phyloP scores from a whole-genome alignment of 73 alveolate genomes.

The Blepharisma japonicum region DNA sequence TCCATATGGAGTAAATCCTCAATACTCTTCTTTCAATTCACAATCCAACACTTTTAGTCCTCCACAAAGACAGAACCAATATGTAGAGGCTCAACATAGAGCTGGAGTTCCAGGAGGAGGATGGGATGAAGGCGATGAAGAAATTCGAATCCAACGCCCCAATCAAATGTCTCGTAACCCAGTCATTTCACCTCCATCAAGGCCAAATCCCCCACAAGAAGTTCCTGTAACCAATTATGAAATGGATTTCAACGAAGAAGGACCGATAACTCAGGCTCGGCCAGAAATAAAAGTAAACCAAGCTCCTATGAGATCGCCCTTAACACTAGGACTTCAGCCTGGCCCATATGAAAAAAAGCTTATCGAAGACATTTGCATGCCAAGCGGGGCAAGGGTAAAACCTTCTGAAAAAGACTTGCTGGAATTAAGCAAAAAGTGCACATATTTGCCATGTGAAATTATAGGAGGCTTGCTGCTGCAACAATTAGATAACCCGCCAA shows the following conservation, averaged over 20 bases:
- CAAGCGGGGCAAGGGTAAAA: slow-evolving; percentile 24
- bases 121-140: slow-evolving; percentile 31
- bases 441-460: slow-evolving; percentile 14
- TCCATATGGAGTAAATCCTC: slow-evolving; percentile 34
- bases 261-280: neutral
- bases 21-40: slow-evolving; percentile 6
- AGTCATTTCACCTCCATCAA: slow-evolving; percentile 1
- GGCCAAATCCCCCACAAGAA: neutral
- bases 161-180: neutral
- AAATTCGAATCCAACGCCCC: neutral
- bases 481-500: slow-evolving; percentile 1
- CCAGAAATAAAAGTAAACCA: neutral
- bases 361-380: slow-evolving; percentile 25
- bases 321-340: neutral
- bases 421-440: slow-evolving; percentile 28
- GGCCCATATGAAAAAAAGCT: slow-evolving; percentile 30
- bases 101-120: slow-evolving; percentile 37
- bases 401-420: slow-evolving; percentile 28
- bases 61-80: neutral
- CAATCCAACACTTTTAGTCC: slow-evolving; percentile 18
- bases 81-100: neutral
- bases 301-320: neutral
- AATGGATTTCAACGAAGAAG: neutral
- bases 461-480: neutral
- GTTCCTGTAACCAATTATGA: neutral